These are phyloP conservation scores for Ascochyta lentis DNA, from an alignment of 2,329 filamentous ascomycete genomes.

Conservation along the genomic window DNA sequence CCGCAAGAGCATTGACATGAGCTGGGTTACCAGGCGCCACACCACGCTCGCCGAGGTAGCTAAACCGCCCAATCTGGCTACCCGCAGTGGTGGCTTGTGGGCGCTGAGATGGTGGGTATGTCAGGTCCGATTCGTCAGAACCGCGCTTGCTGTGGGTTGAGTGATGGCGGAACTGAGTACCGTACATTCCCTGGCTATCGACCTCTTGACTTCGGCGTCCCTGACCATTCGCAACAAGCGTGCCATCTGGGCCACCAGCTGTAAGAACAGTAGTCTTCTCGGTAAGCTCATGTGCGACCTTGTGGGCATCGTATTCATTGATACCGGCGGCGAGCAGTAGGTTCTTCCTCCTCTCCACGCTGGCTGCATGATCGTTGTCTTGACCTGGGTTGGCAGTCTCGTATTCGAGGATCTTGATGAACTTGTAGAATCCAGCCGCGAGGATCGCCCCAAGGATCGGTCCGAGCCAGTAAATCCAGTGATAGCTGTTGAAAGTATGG, in stretches of 20 bases:
- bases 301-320: conserved; percentile 24
- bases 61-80: conserved; percentile 23
- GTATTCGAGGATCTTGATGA: conserved; percentile 51
- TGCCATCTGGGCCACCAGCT: conserved; percentile 15
- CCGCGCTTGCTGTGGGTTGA: conserved; percentile 15
- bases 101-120: conserved; percentile 11
- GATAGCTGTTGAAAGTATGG: conserved; percentile 43
- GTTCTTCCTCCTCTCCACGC: conserved; percentile 18
- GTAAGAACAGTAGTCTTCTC: conserved; percentile 12
- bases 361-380: conserved; percentile 26
- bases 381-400: conserved; percentile 42
- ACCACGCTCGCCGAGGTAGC: conserved; percentile 22
- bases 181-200: conserved; percentile 17
- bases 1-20: conserved; percentile 7
- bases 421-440: conserved; percentile 56
- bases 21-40: conserved; percentile 7
- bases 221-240: conserved; percentile 19
- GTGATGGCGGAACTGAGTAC: conserved; percentile 14
- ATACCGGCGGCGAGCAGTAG: conserved; percentile 25
- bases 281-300: conserved; percentile 24
- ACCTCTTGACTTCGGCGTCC: conserved; percentile 5
- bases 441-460: conserved; percentile 51
- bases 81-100: conserved; percentile 13
- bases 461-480: conserved; percentile 54
- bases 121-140: conserved; percentile 15